phyloP scores from a whole-genome alignment of 2,329 filamentous ascomycete genomes.

The Colletotrichum sansevieriae region DNA sequence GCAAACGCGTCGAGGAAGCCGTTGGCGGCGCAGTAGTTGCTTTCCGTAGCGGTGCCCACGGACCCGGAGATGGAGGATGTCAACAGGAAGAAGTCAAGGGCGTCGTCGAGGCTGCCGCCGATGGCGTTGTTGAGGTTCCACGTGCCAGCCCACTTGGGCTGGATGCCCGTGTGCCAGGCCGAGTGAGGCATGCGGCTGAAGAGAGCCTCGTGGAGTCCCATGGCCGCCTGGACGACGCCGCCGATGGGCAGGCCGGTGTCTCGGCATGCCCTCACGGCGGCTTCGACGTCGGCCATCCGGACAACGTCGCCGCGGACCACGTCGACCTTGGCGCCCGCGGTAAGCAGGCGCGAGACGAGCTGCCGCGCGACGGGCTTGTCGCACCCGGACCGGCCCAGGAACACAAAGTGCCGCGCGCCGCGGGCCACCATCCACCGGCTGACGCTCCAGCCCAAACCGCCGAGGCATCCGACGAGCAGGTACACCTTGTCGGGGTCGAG shows the following conservation, averaged over 20 bases:
- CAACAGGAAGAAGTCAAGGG: slow-evolving; percentile 54
- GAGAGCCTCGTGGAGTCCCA: slow-evolving; percentile 48
- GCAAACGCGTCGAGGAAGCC: slow-evolving; percentile 50
- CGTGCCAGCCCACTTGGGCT: not conserved
- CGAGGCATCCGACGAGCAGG: slow-evolving; percentile 44
- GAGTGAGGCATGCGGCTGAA: slow-evolving; percentile 45
- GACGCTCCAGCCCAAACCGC: slow-evolving; percentile 47
- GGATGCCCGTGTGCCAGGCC: not conserved
- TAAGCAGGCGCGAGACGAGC: slow-evolving; percentile 29
- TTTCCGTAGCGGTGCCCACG: slow-evolving; percentile 49
- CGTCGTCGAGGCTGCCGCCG: too few relatives aligned
- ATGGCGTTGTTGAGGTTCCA: not conserved
- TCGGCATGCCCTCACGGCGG: not conserved
- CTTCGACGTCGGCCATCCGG: not conserved
- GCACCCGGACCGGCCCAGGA: slow-evolving; percentile 48
- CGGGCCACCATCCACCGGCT: slow-evolving; percentile 49
- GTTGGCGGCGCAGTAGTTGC: slow-evolving; percentile 53
- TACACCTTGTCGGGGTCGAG: slow-evolving; percentile 13
- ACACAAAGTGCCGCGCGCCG: slow-evolving; percentile 49
- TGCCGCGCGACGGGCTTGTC: slow-evolving; percentile 45
- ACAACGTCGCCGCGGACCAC: not conserved
- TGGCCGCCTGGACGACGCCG: slow-evolving; percentile 52
- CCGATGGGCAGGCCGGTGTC: slow-evolving; percentile 40
- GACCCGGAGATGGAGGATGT: slow-evolving; percentile 50
- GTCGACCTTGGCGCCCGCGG: slow-evolving; percentile 14